Evolutionary conservation across 2,329 filamentous ascomycete species (phyloP).

Genomic region (Nemania sp.): DNA sequence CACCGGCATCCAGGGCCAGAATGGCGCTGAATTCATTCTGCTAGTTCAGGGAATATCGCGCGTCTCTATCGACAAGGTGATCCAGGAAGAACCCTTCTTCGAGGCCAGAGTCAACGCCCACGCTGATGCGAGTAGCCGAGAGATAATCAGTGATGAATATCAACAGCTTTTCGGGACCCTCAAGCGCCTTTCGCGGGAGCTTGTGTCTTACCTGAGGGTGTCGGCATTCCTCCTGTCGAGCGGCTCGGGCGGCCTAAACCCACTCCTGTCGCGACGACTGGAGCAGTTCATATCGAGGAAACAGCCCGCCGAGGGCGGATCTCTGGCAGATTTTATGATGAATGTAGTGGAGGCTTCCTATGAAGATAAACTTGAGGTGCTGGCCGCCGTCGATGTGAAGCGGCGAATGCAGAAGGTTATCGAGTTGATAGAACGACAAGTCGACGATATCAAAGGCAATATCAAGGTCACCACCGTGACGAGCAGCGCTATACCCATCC

Average conservation of each 20-base stretch:
- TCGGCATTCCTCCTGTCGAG: constrained; percentile 83
- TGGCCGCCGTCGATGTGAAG: constrained; percentile 83
- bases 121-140: constrained; percentile 43
- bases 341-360: constrained; percentile 89
- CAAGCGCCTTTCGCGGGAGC: constrained; percentile 86
- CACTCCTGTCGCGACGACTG: constrained; percentile 85
- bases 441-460: constrained; percentile 85
- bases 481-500: constrained; percentile 71
- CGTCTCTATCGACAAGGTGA: constrained; percentile 78
- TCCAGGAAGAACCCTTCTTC: constrained; percentile 85
- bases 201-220: constrained; percentile 85
- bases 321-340: constrained; percentile 95
- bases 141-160: constrained; percentile 44
- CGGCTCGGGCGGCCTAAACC: constrained; percentile 75
- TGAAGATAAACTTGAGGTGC: constrained; percentile 89
- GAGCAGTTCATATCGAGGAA: constrained; percentile 90
- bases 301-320: constrained; percentile 82
- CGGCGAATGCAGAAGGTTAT: constrained; percentile 84
- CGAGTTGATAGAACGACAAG: constrained; percentile 84
- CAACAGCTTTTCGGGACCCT: constrained; percentile 81
- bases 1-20: constrained; percentile 79
- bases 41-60: constrained; percentile 87
- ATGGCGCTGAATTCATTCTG: constrained; percentile 81
- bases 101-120: constrained; percentile 78
- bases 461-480: constrained; percentile 86